Evolutionary conservation across 768 basidiomycete species (phyloP), one percentile per base, ranked within the genome.

Genomic region (Pleurotus salmoneostramineus): DNA sequence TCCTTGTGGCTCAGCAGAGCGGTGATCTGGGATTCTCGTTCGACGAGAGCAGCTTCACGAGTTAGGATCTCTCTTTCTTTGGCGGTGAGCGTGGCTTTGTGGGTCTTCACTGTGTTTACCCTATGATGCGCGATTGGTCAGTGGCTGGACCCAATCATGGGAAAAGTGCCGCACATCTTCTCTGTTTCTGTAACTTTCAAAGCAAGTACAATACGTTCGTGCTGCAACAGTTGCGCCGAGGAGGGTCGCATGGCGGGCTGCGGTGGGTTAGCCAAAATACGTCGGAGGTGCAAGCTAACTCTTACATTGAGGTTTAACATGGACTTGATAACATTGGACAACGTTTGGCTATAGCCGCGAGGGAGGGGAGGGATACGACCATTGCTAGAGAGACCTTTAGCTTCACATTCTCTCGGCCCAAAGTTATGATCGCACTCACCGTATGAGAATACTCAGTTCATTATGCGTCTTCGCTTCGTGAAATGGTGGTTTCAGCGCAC

Each of bases 281-380:
- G n/a, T n/a, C n/a, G n/a, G n/a, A n/a, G n/a, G n/a, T n/a, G n/a
- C n/a, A n/a, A n/a, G n/a, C n/a, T n/a, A n/a, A n/a, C n/a, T n/a
- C n/a, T n/a, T 65, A 93, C 93, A 64, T 93, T 93, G 11, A 93
- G 75, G 68, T 86, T 91, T 12, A 95, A 70, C 93, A 96, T 95
- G 0, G 89, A 81, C 67, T 89, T 93, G 65, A 95, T 93, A 58
- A 89, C 81, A n/a, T 76, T 76, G 4, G 81, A 77, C 12, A 95
- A 72, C 1, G 84, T 75, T 58, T 85, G 84, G 14, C 89, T 91
- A 68, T 95, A 96, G 5, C 88, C 86, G 62, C 85, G 80, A 0
- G 95, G 94, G 47, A 97, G 72, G 2, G 93, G 93, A 6, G 94
- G 95, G 69, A 96, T 91, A n/a, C 91, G 85, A 11, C 91, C 93